Percentiles rank a stretch among this genome's conserved stretches.
Conservation (phyloP, 129 eudicot species). For the Saposhnikovia divaricata region DNA sequence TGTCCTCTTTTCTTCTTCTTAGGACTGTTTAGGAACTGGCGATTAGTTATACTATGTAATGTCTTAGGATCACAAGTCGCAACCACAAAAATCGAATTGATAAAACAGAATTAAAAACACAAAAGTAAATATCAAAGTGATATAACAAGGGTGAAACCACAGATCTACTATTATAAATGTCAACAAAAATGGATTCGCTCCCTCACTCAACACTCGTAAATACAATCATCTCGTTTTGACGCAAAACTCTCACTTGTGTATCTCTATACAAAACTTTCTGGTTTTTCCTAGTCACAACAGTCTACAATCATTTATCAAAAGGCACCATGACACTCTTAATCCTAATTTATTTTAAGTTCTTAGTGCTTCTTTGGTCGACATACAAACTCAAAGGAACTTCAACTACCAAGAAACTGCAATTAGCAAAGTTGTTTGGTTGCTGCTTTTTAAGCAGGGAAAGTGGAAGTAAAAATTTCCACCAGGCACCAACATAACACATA, state of each 20-base stretch:
- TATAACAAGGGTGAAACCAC: neutral
- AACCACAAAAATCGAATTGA: neutral
- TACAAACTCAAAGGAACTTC: neutral
- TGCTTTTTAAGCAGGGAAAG: neutral
- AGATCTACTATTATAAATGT: neutral
- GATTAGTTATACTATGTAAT: slow-evolving; percentile 7
- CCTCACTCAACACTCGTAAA: neutral
- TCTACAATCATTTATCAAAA: neutral
- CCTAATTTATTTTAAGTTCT: neutral
- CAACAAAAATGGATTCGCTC: neutral
- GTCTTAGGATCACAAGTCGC: neutral
- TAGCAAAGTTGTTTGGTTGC: neutral
- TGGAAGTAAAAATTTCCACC: neutral
- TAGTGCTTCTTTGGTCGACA: neutral
- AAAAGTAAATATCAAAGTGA: neutral
- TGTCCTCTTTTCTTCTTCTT: slow-evolving; percentile 74
- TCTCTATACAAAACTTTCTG: neutral
- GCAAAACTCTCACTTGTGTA: neutral
- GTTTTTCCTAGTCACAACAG: neutral
- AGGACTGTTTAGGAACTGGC: slow-evolving; percentile 30
- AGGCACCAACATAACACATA: neutral
- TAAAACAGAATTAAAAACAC: neutral
- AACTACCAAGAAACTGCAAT: neutral
- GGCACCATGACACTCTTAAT: neutral
- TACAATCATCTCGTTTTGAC: neutral